Evolutionary conservation across 257 asterid genomes (phyloP).

Genomic region (Coffea eugenioides): DNA sequence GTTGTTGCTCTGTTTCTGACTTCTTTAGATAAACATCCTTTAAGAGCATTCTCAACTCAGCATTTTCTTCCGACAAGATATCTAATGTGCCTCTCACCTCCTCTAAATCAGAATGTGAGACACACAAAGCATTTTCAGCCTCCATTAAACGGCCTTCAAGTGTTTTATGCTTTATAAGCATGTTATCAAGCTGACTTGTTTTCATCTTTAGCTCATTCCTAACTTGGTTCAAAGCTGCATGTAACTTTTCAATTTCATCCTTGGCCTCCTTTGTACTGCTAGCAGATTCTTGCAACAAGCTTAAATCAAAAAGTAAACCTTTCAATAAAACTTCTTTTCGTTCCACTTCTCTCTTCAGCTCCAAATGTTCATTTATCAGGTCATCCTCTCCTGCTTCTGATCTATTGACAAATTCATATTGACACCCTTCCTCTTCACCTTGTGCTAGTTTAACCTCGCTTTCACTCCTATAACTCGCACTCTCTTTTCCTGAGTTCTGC

Average conservation of each 20-base stretch:
- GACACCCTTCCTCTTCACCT: constrained; percentile 28
- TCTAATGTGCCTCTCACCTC: constrained; percentile 45
- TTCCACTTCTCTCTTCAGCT: constrained; percentile 62
- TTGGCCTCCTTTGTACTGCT: constrained; percentile 64
- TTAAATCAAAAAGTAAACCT: constrained; percentile 83
- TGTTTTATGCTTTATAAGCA: constrained; percentile 43
- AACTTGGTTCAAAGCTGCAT: constrained; percentile 44
- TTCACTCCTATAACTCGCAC: constrained; percentile 16
- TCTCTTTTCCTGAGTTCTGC: constrained; percentile 22
- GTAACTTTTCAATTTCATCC: constrained; percentile 64
- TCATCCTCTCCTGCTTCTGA: constrained; percentile 36
- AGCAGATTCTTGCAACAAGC: constrained; percentile 85
- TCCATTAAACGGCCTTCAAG: constrained; percentile 56
- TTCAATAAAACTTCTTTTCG: constrained; percentile 58
- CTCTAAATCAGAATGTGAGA: constrained; percentile 50
- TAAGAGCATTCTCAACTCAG: constrained; percentile 53
- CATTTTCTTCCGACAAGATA: constrained; percentile 56
- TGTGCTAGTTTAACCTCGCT: constrained; percentile 22
- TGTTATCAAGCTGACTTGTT: constrained; percentile 47
- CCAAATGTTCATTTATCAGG: constrained; percentile 31
- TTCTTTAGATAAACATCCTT: constrained; percentile 64
- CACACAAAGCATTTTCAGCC: constrained; percentile 49
- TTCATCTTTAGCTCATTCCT: constrained; percentile 58
- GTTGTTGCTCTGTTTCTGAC: constrained; percentile 57
- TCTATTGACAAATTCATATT: constrained; percentile 18